Base-by-base conservation (phyloP, 768 basidiomycete species). In the Brasilioporus rufonigricans region DNA sequence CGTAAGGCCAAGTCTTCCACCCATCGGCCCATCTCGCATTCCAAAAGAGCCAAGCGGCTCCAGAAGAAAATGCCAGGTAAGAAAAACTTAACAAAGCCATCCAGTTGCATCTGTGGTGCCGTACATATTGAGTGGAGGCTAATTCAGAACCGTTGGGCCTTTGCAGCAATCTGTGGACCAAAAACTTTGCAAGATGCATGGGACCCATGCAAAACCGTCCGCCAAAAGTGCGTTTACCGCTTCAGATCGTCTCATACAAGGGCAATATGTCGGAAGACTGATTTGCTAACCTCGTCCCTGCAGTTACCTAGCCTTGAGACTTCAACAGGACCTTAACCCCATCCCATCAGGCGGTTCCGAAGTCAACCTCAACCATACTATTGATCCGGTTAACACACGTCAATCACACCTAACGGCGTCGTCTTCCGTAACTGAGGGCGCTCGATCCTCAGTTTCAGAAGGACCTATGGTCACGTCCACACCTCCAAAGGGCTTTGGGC, bases 191-290 rank as follows among this genome's bases (percentile, higher is more conserved):
- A 89, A 66, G 84, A 89, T 43, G 85, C 85, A 52, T 98, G 94
- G 94, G 90, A 98, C 71, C 83, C 83, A 61, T 76, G 75, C 48
- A 91, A 91, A 73, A 98, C 94, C 12, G 86, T 95, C 18, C 82
- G 81, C 59, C 95, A 98, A 81, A 98, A 97, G 94, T 96, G 65
- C 64, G 87, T 75, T 38, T 19, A n/a, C 29, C 18, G 18, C 14
- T 9, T 9, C 36, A 24, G 35, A 46, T 44, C 27, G 50, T 47
- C 38, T 40, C 41, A 43, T 26, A 24, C 36, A 26, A 32, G 43
- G 33, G 10, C 7, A 38, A n/a, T 29, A 16, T 31, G 19, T 31
- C 26, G 41, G 44, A 27, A 18, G 32, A 29, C 12, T 29, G 31
- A 43, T 19, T 39, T 13, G 10, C 44, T 44, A 12, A 33, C 48